These are phyloP conservation scores for Pulicaria dysenterica DNA, from an alignment of 129 eudicot species.

Conservation along the genomic window DNA sequence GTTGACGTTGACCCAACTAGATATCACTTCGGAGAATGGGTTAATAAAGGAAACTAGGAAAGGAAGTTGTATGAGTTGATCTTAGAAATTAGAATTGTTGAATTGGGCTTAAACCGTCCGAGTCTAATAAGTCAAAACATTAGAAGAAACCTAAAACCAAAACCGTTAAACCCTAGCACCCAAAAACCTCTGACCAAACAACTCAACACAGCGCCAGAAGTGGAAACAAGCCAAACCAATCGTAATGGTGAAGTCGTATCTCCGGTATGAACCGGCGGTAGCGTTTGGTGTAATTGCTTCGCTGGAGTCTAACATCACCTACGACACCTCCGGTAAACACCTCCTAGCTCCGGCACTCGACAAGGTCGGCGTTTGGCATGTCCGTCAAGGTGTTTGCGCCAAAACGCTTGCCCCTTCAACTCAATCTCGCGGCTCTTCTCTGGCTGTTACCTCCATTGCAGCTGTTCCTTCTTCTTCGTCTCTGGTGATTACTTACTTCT, in stretches of 20 bases:
- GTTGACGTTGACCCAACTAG: no score
- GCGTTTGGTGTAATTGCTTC: conserved; percentile 83
- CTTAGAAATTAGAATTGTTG: neutral
- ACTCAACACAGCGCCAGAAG: neutral
- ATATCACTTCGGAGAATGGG: no score
- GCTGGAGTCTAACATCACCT: conserved; percentile 69
- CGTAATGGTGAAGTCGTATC: conserved; percentile 86
- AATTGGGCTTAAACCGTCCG: neutral
- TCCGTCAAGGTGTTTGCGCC: conserved; percentile 79
- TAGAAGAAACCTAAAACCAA: conserved; percentile 30
- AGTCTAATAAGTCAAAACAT: neutral
- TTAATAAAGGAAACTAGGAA: no score
- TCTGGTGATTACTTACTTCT: conserved; percentile 36
- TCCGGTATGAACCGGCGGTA: conserved; percentile 74
- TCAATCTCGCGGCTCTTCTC: conserved; percentile 60
- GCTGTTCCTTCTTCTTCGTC: conserved; percentile 59
- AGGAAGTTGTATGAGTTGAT: neutral
- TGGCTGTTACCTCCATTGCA: conserved; percentile 70
- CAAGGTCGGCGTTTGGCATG: conserved; percentile 83
- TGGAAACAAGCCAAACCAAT: neutral
- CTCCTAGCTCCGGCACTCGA: conserved; percentile 90
- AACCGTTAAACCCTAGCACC: conserved; percentile 34
- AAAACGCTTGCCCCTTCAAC: conserved; percentile 62
- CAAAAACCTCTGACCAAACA: conserved; percentile 36
- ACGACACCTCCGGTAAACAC: conserved; percentile 81